phyloP scores from a whole-genome alignment of 1,284 basidiomycete species.

The Vanrija humicola region DNA sequence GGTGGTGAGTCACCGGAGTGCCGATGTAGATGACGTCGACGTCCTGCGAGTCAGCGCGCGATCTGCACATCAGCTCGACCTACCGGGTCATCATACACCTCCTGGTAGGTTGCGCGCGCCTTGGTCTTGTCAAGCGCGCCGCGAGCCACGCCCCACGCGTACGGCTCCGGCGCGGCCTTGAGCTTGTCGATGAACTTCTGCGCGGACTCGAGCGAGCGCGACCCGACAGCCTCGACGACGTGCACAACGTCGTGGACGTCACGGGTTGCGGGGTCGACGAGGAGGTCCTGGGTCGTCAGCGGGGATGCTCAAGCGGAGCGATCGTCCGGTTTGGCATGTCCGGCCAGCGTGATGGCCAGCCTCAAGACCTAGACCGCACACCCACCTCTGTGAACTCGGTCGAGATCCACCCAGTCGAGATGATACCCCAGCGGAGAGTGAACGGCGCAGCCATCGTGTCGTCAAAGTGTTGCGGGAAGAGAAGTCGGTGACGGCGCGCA shows the following conservation, averaged over 20 bases:
- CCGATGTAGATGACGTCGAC: constrained; percentile 78
- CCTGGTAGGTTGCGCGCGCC: constrained; percentile 71
- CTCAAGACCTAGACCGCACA: neutral
- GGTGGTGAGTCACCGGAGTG: constrained; percentile 81
- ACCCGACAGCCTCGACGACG: constrained; percentile 72
- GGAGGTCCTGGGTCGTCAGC: constrained; percentile 22
- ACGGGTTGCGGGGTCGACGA: constrained; percentile 50
- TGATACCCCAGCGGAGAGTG: constrained; percentile 45
- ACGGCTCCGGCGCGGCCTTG: constrained; percentile 16
- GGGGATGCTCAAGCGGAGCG: neutral
- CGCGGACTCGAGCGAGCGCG: constrained; percentile 66
- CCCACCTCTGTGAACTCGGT: constrained; percentile 35
- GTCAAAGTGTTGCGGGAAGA: too few relatives aligned
- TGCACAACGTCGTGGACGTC: constrained; percentile 68
- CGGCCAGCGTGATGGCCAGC: too few relatives aligned
- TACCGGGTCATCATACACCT: constrained; percentile 67
- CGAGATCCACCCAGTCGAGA: constrained; percentile 44
- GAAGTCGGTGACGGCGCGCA: too few relatives aligned
- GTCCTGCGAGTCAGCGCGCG: constrained; percentile 57
- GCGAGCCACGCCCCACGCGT: constrained; percentile 24
- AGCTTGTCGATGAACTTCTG: constrained; percentile 61
- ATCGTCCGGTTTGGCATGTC: too few relatives aligned
- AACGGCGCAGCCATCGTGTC: constrained; percentile 7
- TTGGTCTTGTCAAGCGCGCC: constrained; percentile 52
- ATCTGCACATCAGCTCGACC: constrained; percentile 12